These are phyloP conservation scores for Cenchrus fungigraminus DNA, from an alignment of 176 grass and related monocot genomes.

Conservation along the genomic window DNA sequence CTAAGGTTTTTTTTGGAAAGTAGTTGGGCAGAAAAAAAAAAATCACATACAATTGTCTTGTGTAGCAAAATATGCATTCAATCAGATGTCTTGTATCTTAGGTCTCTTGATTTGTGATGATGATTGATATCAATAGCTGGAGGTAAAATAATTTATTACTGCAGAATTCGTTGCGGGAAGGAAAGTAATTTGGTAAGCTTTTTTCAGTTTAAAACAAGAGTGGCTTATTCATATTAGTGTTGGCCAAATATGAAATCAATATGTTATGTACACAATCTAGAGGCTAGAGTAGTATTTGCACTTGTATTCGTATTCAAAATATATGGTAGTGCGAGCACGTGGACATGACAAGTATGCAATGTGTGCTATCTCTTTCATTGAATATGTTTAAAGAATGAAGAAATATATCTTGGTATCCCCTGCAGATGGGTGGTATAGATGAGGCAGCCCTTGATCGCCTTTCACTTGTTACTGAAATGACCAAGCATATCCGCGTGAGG, in stretches of 20 bases:
- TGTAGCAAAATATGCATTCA: background rate
- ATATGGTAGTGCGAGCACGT: conserved; percentile 20
- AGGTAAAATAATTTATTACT: background rate
- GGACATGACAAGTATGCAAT: background rate
- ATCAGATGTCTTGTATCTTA: background rate
- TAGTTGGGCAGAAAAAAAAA: background rate
- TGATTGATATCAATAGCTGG: background rate
- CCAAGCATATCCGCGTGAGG: conserved; percentile 82
- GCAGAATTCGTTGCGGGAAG: background rate
- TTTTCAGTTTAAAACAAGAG: background rate
- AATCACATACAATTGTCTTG: background rate
- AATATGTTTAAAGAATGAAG: conserved; percentile 19
- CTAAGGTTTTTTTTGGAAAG: background rate
- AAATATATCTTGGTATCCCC: conserved; percentile 24
- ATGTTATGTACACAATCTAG: background rate
- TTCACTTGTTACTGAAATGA: conserved; percentile 93
- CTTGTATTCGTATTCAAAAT: background rate
- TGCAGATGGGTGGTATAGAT: conserved; percentile 89
- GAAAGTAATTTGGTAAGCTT: background rate
- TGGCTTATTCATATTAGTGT: background rate
- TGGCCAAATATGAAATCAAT: background rate
- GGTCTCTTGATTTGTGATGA: background rate
- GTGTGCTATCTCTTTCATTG: conserved; percentile 1
- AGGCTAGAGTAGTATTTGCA: background rate
- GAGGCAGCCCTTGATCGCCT: conserved; percentile 76